Conservation (phyloP, 1,284 basidiomycete genomes). For the Melampsora americana region DNA sequence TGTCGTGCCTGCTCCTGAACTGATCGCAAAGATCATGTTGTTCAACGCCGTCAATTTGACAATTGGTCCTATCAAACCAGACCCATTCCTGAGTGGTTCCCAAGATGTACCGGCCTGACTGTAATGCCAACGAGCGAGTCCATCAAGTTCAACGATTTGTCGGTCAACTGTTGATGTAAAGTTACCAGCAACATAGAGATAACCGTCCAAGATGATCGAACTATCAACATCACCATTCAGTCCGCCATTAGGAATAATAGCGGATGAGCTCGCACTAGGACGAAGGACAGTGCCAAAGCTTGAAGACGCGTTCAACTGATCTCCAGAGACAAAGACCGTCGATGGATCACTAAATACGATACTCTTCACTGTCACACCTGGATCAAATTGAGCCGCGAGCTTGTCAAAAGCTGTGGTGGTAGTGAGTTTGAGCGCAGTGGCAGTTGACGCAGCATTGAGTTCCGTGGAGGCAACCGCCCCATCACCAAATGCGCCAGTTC, state of each 20-base stretch:
- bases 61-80: constrained; percentile 16
- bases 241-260: constrained; percentile 34
- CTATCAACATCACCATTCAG: constrained; percentile 27
- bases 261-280: not conserved
- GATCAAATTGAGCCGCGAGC: constrained; percentile 8
- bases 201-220: constrained; percentile 1
- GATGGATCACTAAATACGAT: constrained; percentile 10
- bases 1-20: not conserved
- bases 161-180: constrained; percentile 30
- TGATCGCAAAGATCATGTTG: constrained; percentile 17
- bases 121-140: constrained; percentile 41
- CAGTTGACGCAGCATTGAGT: not conserved
- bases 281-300: constrained; percentile 19
- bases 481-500: constrained; percentile 40
- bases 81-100: constrained; percentile 13
- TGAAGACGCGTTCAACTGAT: constrained; percentile 11
- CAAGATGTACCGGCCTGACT: constrained; percentile 15
- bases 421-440: not conserved
- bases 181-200: constrained; percentile 32
- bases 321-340: constrained; percentile 19
- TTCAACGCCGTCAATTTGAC: constrained; percentile 8
- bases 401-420: constrained; percentile 26
- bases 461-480: not conserved
- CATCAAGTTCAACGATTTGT: constrained; percentile 8
- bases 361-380: constrained; percentile 12